Percentiles rank a stretch among this genome's conserved stretches.
Evolutionary conservation across 2,329 filamentous ascomycete species (phyloP).

Genomic region (Fusarium citri): DNA sequence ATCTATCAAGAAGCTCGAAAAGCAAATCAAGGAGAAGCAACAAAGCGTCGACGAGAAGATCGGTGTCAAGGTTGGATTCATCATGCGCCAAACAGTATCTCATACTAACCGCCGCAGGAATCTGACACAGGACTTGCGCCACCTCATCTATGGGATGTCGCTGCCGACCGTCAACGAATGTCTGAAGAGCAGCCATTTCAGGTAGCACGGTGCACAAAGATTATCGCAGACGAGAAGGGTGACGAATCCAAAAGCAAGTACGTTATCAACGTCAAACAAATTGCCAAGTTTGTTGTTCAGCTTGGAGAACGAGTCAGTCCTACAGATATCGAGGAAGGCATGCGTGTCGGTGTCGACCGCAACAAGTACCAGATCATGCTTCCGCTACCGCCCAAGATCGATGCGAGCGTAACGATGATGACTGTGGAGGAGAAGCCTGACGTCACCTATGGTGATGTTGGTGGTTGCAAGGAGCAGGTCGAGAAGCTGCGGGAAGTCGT

Average conservation of each 20-base stretch:
- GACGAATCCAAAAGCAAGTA: constrained; percentile 99
- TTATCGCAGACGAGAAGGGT: constrained; percentile 93
- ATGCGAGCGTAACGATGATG: constrained; percentile 99
- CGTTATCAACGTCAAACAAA: constrained; percentile 99
- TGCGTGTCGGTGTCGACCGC: constrained; percentile 97
- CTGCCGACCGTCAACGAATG: constrained; percentile 98
- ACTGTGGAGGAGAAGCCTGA: constrained; percentile 99
- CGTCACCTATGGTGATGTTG: constrained; percentile 98
- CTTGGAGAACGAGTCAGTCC: constrained; percentile 96
- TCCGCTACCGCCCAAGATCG: constrained; percentile 96
- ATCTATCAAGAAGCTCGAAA: constrained; percentile 95
- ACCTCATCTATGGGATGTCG: constrained; percentile 98
- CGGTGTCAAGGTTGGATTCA: constrained; percentile 74
- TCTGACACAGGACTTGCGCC: constrained; percentile 98
- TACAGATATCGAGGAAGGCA: constrained; percentile 99
- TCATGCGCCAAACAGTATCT: neutral
- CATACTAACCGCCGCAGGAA: constrained; percentile 69
- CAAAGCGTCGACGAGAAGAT: constrained; percentile 99
- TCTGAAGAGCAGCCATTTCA: constrained; percentile 97
- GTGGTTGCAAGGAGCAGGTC: constrained; percentile 99
- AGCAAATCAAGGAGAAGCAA: constrained; percentile 99
- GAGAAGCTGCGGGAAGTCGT: constrained; percentile 99
- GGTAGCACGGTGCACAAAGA: constrained; percentile 98
- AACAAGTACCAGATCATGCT: constrained; percentile 99
- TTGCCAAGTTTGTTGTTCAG: constrained; percentile 99